Evolutionary conservation across 2,329 filamentous ascomycete genomes (phyloP), one percentile per base, ranked within the genome.

Genomic region (Aspergillus texensis): DNA sequence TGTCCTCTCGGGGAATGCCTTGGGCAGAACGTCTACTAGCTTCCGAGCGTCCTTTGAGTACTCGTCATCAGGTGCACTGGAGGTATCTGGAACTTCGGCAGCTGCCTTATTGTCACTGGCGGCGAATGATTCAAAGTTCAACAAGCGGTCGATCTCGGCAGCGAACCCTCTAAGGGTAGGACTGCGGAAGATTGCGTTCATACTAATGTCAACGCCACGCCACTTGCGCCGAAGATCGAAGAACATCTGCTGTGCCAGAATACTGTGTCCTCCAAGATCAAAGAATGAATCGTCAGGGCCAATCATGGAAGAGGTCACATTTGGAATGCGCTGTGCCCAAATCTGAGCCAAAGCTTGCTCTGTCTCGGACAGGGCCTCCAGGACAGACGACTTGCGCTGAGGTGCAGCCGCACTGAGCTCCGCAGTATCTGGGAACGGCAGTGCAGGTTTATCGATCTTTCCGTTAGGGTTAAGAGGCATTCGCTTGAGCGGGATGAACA

Each of bases 381-480:
- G 71, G 34, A 80, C 81, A 16, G 83, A 85, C 62, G 74, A 84
- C 75, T 74, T 79, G 72, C 82, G 78, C 59, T 82, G 80, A 36
- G 80, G 81, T 62, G 83, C 82, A 4, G 85, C 86, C 34, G 86
- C 84, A 54, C 85, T 84, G 39, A 90, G 83, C 70, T 91, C 85
- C 14, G 87, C 86, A 28, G 88, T 88, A 76, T 94, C 92, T 45
- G 88, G 94, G 85, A 94, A 95, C 0, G 92, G 92, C 58, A 96
- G 82, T 2, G 87, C 88, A 16, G 91, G 89, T 77, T 89, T 90
- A 78, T 96, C 92, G 48, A 94, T 87, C 79, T 95, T 95, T 70
- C 91, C 91, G 69, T 93, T 93, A n/a, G 91, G 91, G 75, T 92
- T 94, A n/a, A 94, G 78, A 1, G 91, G 91, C 66, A 94, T 85